A percentile compares a stretch with the other conserved stretches of the same genome.
Conservation (phyloP, 139 green algal genomes). For the Pycnococcus provasolii region DNA sequence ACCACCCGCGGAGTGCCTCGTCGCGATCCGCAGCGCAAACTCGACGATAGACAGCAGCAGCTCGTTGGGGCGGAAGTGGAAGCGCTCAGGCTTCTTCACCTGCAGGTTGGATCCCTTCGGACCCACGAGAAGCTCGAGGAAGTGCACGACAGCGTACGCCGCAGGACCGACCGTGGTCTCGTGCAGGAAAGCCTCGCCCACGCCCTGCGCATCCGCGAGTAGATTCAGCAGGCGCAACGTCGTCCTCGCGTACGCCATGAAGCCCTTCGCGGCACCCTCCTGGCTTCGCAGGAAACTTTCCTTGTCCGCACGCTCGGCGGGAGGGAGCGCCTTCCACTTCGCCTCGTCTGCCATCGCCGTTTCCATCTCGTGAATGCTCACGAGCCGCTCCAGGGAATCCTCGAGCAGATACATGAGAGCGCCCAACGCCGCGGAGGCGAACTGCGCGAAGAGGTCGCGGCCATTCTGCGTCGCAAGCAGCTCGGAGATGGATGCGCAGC, state of each 20-base stretch:
- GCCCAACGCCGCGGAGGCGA: slow-evolving; percentile 52
- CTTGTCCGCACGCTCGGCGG: slow-evolving; percentile 44
- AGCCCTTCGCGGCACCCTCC: slow-evolving; percentile 41
- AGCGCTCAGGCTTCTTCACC: slow-evolving; percentile 43
- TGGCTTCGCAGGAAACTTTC: slow-evolving; percentile 41
- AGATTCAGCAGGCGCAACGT: slow-evolving; percentile 58
- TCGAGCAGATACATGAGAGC: slow-evolving; percentile 73
- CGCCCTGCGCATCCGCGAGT: slow-evolving; percentile 21
- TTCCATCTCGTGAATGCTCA: slow-evolving; percentile 61
- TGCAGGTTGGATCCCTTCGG: slow-evolving; percentile 24
- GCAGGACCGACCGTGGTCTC: slow-evolving; percentile 36
- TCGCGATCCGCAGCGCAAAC: slow-evolving; percentile 33
- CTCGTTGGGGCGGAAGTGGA: slow-evolving; percentile 42
- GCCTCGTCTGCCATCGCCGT: slow-evolving; percentile 37
- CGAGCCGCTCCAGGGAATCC: slow-evolving; percentile 48
- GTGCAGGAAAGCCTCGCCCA: slow-evolving; percentile 38
- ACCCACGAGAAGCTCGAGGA: slow-evolving; percentile 55
- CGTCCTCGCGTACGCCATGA: slow-evolving; percentile 48
- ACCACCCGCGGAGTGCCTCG: slow-evolving; percentile 24
- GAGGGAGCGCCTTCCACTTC: slow-evolving; percentile 43
- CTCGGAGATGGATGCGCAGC: not conserved
- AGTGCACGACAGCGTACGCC: slow-evolving; percentile 47
- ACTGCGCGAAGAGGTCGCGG: slow-evolving; percentile 39
- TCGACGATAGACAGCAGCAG: slow-evolving; percentile 42
- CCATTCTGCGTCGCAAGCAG: not conserved